These are phyloP conservation scores for Podila epigama DNA, from an alignment of 192 early-diverging fungal species.

Conservation along the genomic window DNA sequence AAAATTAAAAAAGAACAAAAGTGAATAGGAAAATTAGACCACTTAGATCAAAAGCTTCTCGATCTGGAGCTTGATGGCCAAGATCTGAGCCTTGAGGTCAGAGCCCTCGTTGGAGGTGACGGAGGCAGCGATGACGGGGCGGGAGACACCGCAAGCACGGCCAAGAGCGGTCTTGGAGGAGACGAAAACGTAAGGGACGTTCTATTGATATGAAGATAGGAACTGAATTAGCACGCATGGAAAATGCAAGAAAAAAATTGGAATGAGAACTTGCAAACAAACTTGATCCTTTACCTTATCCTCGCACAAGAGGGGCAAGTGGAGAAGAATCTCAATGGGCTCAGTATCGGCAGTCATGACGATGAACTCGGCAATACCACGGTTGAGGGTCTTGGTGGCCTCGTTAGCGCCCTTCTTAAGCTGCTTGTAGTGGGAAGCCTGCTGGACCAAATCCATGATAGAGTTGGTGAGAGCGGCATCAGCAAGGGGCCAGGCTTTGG, in stretches of 20 bases:
- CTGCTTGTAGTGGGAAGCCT: constrained; percentile 99
- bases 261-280: neutral
- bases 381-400: constrained; percentile 99
- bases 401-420: constrained; percentile 99
- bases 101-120: constrained; percentile 98
- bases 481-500: constrained; percentile 90
- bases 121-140: constrained; percentile 90
- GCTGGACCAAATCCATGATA: constrained; percentile 97
- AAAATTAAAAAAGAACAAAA: neutral
- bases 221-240: neutral
- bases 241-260: neutral
- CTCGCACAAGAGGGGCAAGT: constrained; percentile 97
- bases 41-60: constrained; percentile 91
- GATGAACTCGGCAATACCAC: constrained; percentile 98
- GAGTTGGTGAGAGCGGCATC: constrained; percentile 88
- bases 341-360: constrained; percentile 98
- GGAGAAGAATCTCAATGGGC: constrained; percentile 97
- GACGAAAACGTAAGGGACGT: constrained; percentile 99
- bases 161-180: constrained; percentile 96
- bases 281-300: constrained; percentile 73
- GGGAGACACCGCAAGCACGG: constrained; percentile 96
- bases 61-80: constrained; percentile 88
- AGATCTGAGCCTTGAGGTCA: constrained; percentile 93
- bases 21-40: neutral
- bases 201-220: constrained; percentile 52